Percentiles rank a stretch among this genome's conserved stretches.
Evolutionary conservation across 305 asterid genomes (phyloP).

Genomic region (Fraxinus albicans): DNA sequence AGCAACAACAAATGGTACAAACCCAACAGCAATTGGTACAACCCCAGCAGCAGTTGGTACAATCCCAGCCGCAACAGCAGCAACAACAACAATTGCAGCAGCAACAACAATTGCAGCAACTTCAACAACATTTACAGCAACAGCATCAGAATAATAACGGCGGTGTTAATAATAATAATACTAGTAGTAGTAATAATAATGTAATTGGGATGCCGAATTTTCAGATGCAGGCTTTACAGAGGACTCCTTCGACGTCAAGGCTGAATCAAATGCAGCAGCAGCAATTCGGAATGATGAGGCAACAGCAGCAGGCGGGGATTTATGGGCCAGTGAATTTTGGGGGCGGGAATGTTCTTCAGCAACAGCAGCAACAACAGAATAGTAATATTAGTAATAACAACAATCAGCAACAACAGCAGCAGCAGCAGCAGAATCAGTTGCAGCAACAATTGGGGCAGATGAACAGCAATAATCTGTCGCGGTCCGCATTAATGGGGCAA

Average conservation of each 20-base stretch:
- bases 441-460: slow-evolving; percentile 55
- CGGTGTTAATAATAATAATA: slow-evolving; percentile 17
- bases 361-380: slow-evolving; percentile 19
- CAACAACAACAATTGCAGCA: slow-evolving; percentile 26
- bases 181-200: slow-evolving; percentile 36
- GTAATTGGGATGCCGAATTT: slow-evolving; percentile 50
- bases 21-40: slow-evolving; percentile 28
- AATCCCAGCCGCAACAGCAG: slow-evolving; percentile 11
- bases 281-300: slow-evolving; percentile 56
- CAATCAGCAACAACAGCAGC: background rate
- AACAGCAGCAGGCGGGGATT: slow-evolving; percentile 42
- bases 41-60: slow-evolving; percentile 32
- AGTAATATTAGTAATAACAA: background rate
- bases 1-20: slow-evolving; percentile 25
- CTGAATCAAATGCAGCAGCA: slow-evolving; percentile 64
- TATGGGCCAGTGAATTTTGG: slow-evolving; percentile 78
- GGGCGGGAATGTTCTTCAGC: slow-evolving; percentile 48
- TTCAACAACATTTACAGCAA: slow-evolving; percentile 22
- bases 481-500: slow-evolving; percentile 59
- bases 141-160: slow-evolving; percentile 33
- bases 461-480: slow-evolving; percentile 52
- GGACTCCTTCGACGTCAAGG: slow-evolving; percentile 66
- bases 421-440: slow-evolving; percentile 24
- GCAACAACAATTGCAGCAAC: background rate
- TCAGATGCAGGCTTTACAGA: slow-evolving; percentile 58